A percentile compares a stretch with the other conserved stretches of the same genome.
These are phyloP conservation scores for Paxillus ammoniavirescens DNA, from an alignment of 768 basidiomycete genomes.

Conservation along the genomic window DNA sequence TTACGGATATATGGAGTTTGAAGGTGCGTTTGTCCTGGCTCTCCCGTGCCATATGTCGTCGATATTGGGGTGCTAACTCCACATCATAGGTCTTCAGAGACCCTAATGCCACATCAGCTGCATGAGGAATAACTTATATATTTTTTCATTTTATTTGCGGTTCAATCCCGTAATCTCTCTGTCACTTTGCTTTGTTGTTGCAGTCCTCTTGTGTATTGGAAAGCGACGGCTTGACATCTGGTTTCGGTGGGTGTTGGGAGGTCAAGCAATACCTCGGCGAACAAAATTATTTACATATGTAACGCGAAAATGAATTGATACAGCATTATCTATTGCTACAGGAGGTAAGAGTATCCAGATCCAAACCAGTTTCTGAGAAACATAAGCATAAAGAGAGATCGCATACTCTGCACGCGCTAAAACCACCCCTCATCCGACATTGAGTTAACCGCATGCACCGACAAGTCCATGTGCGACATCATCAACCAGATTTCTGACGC, in stretches of 20 bases:
- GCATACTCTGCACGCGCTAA: background rate
- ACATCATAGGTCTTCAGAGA: slow-evolving; percentile 43
- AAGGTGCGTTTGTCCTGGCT: slow-evolving; percentile 47
- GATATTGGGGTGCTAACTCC: background rate
- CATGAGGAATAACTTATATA: slow-evolving; percentile 26
- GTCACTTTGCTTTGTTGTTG: slow-evolving; percentile 5
- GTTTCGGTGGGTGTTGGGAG: background rate
- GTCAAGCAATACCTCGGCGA: background rate
- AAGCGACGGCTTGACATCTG: background rate
- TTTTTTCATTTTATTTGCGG: slow-evolving; percentile 13
- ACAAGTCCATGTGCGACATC: background rate
- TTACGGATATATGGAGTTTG: slow-evolving; percentile 74
- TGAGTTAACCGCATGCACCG: background rate
- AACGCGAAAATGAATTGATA: slow-evolving; percentile 19
- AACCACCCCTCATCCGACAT: background rate
- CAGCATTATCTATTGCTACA: slow-evolving; percentile 25
- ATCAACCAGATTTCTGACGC: background rate
- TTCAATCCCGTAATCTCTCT: slow-evolving; percentile 5
- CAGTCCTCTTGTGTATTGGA: background rate
- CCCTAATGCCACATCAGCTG: slow-evolving; percentile 31
- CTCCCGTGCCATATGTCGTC: background rate
- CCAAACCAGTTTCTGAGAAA: background rate
- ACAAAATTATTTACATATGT: slow-evolving; percentile 3
- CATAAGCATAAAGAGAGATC: background rate
- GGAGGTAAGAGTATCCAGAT: slow-evolving; percentile 6